Base-by-base conservation (phyloP, 2,329 filamentous ascomycete genomes). In the Alternaria longipes region DNA sequence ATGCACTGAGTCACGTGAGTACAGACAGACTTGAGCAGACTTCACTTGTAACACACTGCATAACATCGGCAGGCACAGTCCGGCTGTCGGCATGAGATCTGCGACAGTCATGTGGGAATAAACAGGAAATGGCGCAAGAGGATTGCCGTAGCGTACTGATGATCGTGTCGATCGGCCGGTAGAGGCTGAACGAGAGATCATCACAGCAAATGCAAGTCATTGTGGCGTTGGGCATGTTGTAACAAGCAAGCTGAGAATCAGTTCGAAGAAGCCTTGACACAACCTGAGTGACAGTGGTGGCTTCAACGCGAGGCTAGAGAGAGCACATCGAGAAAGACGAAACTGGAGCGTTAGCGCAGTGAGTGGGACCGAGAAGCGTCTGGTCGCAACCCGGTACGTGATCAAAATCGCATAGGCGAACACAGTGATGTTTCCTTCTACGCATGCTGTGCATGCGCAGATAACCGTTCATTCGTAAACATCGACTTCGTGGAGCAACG, bases 381-480 rank as follows among this genome's bases (percentile, higher is more conserved):
- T 22, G 20, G 22, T 14, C 22, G 44, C 52, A 34, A 34, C 24
- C 46, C 32, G 11, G 7, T 50, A 20, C 46, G 46, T 20, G 30
- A 38, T 34, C 18, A 55, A 18, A 28, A 20, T 16, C 28, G 38
- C 18, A 18, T 18, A 42, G 28, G 54, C 36, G 22, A 18, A 40
- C 45, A 52, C 30, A 57, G 54, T 46, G 8, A 51, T 26, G 30
- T 57, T 55, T 52, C 32, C 32, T 47, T 46, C 52, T 22, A 26
- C 45, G 57, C 68, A 66, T 64, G 68, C 73, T 72, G 72, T 77
- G 73, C 73, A 72, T 57, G 46, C 46, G 54, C 66, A 74, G 61
- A 69, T 59, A 68, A 68, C 70, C 74, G 70, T 75, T 73, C 70
- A 68, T 73, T 75, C 72, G 67, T 74, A 54, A 71, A 70, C 70